These are phyloP conservation scores for Microsporum ferrugineum DNA, from an alignment of 2,329 filamentous ascomycete genomes.

Conservation along the genomic window DNA sequence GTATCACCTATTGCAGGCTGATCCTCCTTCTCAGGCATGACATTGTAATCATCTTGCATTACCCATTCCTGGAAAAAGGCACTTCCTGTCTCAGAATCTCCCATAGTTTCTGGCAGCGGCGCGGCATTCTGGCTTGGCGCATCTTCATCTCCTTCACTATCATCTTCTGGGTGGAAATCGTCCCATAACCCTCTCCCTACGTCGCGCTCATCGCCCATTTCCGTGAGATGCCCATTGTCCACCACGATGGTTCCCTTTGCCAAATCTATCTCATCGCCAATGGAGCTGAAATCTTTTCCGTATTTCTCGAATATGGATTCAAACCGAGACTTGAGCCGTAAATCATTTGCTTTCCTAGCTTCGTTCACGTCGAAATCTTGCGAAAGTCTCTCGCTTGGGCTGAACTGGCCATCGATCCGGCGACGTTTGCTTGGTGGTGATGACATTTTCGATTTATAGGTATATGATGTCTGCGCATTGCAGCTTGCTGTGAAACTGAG, in stretches of 20 bases:
- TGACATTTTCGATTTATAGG: neutral
- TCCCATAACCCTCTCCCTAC: slow-evolving; percentile 25
- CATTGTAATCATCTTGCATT: neutral
- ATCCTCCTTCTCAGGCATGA: neutral
- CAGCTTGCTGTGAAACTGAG: neutral
- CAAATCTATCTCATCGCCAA: slow-evolving; percentile 84
- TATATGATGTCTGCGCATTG: neutral
- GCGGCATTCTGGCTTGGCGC: neutral
- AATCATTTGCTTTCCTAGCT: slow-evolving; percentile 55
- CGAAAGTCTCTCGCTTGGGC: slow-evolving; percentile 11
- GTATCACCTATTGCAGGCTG: neutral
- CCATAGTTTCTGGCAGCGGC: neutral
- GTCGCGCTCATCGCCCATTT: slow-evolving; percentile 50
- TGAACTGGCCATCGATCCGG: slow-evolving; percentile 1
- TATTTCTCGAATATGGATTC: slow-evolving; percentile 87
- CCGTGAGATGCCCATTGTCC: slow-evolving; percentile 71
- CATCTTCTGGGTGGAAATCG: slow-evolving; percentile 17
- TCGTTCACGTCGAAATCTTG: slow-evolving; percentile 37
- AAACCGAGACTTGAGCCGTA: slow-evolving; percentile 68
- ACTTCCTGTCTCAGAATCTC: neutral
- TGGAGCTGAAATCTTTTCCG: slow-evolving; percentile 64
- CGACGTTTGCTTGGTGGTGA: slow-evolving; percentile 3
- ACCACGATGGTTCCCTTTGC: slow-evolving; percentile 71
- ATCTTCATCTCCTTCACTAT: neutral
- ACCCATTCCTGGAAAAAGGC: neutral